Base-by-base conservation (phyloP, 2,329 filamentous ascomycete genomes). In the Pseudogymnoascus sp. region DNA sequence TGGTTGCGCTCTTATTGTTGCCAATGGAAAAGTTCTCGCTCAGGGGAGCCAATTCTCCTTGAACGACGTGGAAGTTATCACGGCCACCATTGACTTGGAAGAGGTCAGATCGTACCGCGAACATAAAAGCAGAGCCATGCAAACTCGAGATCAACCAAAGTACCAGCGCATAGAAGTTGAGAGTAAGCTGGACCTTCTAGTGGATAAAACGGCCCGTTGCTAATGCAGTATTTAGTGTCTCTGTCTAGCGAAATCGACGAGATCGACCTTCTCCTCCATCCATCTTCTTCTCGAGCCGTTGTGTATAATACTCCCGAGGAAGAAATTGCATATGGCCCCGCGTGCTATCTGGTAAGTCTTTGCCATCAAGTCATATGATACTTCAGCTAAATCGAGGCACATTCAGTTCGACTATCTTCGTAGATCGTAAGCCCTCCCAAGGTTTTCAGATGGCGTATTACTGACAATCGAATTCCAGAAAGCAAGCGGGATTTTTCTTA, bases 11-110 rank as follows among this genome's bases (percentile, higher is more conserved):
- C 79, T 86, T 72, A 85, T 87, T 61, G 74, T 86, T 30, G 74
- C 83, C 62, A 87, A 87, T 63, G 86, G 85, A 2, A 7, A 78
- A 81, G 14, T 80, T 41, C 77, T 89, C 1, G 85, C 84, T 1
- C 86, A 89, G 70, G 85, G 82, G 1, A 80, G 80, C 0, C 86
- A 89, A 33, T 89, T 89, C 73, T 81, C 78, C 12, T 71, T 89
- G 8, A 79, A 81, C 43, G 83, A 86, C 39, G 85, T 89, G 5
- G 86, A 89, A 67, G 84, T 89, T 3, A 74, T 86, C 16, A 82
- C 79, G 4, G 86, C 86, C 2, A 88, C 85, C 0, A 77, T 89
- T 6, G 86, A 89, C 66, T 75, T 89, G 1, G 89, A 93, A 67
- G 85, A 90, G 65, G 87, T 93, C 5, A 77, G 87, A 33, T 76